Evolutionary conservation across 768 basidiomycete genomes (phyloP).

Genomic region (Hebeloma cylindrosporum): DNA sequence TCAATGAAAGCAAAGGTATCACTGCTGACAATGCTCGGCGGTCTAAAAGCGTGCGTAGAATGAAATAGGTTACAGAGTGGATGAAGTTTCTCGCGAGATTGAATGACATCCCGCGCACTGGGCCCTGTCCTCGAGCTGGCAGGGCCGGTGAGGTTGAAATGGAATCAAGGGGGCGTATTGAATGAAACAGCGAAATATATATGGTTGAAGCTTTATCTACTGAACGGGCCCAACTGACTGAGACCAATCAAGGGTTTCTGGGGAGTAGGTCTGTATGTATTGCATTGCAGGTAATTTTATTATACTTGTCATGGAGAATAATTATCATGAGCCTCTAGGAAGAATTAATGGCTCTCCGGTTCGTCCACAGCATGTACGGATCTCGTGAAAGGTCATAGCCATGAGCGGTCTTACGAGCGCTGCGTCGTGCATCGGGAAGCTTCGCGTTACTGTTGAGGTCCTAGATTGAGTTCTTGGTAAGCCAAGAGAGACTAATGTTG

Average conservation of each 20-base stretch:
- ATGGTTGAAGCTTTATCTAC: neutral
- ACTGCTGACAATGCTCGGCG: too few relatives aligned
- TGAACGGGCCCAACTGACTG: too few relatives aligned
- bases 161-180: neutral
- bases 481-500: slow-evolving; percentile 9
- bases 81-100: too few relatives aligned
- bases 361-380: slow-evolving; percentile 88
- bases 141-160: too few relatives aligned
- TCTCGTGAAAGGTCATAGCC: slow-evolving; percentile 70
- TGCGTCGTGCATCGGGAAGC: slow-evolving; percentile 78
- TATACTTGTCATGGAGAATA: slow-evolving; percentile 1
- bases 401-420: slow-evolving; percentile 61
- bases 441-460: slow-evolving; percentile 69
- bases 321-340: slow-evolving; percentile 24
- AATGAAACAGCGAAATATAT: too few relatives aligned
- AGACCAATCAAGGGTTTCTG: too few relatives aligned
- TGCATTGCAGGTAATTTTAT: slow-evolving; percentile 1
- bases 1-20: too few relatives aligned
- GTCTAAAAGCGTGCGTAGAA: too few relatives aligned
- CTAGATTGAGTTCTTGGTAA: slow-evolving; percentile 36
- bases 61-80: too few relatives aligned
- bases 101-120: too few relatives aligned
- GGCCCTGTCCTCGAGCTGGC: too few relatives aligned
- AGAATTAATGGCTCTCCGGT: slow-evolving; percentile 64
- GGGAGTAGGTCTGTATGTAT: too few relatives aligned